Evolutionary conservation across 208 protist species (phyloP).

Genomic region (Trypanosoma conorhini): DNA sequence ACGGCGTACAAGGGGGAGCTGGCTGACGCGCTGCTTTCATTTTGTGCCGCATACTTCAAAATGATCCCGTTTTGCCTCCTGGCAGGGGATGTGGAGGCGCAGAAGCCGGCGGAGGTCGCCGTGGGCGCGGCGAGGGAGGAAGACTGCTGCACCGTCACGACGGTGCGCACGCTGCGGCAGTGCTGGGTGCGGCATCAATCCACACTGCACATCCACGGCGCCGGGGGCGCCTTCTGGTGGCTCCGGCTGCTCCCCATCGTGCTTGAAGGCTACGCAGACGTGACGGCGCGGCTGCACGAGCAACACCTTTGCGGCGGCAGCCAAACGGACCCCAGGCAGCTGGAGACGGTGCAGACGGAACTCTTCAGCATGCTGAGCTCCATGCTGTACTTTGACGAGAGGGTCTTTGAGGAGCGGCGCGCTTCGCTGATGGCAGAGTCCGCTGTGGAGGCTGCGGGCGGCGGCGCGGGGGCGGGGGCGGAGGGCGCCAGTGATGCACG

Average conservation of each 20-base stretch:
- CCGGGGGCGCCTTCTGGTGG: conserved; percentile 37
- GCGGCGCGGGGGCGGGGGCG: neutral
- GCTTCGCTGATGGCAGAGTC: neutral
- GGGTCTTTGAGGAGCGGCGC: conserved; percentile 16
- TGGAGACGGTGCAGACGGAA: conserved; percentile 22
- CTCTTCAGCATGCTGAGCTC: conserved; percentile 7
- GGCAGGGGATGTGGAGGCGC: neutral
- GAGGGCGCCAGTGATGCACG: neutral
- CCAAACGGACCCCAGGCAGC: neutral
- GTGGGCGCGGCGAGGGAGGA: neutral
- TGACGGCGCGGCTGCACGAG: conserved; percentile 1
- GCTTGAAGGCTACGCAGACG: conserved; percentile 19
- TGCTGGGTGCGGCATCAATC: conserved; percentile 35
- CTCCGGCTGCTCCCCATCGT: conserved; percentile 32
- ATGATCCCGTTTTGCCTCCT: conserved; percentile 14
- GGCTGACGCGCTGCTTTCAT: conserved; percentile 16
- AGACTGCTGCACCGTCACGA: conserved; percentile 1
- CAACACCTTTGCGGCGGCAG: neutral
- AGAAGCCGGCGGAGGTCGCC: neutral
- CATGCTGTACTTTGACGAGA: conserved; percentile 34
- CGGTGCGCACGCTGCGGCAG: conserved; percentile 32
- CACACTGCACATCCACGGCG: conserved; percentile 36
- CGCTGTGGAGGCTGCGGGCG: neutral
- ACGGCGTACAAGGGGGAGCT: conserved; percentile 14
- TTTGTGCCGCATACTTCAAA: conserved; percentile 27